Evolutionary conservation across 78 protist genomes (phyloP).

Genomic region (Tieghemostelium lacteum): DNA sequence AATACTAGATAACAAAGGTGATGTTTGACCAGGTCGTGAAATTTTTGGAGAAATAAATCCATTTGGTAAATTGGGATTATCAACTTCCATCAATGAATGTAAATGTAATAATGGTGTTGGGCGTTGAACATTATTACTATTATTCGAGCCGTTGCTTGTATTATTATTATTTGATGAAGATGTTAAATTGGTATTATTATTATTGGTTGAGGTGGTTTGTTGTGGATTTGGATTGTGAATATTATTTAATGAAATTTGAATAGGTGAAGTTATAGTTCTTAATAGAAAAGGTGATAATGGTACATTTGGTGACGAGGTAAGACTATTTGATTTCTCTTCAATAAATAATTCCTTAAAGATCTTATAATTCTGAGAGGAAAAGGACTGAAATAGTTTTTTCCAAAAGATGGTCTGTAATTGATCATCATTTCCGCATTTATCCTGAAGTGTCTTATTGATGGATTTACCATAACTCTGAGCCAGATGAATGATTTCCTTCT

Average conservation of each 20-base stretch:
- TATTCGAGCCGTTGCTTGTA: background rate
- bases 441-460: background rate
- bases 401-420: slow-evolving; percentile 15
- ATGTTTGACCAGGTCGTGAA: slow-evolving; percentile 3
- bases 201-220: no score
- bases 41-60: slow-evolving; percentile 51
- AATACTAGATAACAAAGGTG: slow-evolving; percentile 6
- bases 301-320: slow-evolving; percentile 49
- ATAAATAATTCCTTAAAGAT: slow-evolving; percentile 23
- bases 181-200: background rate
- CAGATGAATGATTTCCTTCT: slow-evolving; percentile 26
- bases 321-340: slow-evolving; percentile 12
- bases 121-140: background rate
- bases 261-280: slow-evolving; percentile 18
- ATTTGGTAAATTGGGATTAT: slow-evolving; percentile 11
- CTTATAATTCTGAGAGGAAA: slow-evolving; percentile 11
- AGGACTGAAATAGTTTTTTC: slow-evolving; percentile 25
- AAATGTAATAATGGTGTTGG: slow-evolving; percentile 4
- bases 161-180: background rate
- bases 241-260: background rate
- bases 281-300: slow-evolving; percentile 64
- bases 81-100: background rate
- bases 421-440: slow-evolving; percentile 13
- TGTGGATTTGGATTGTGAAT: no score
- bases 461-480: slow-evolving; percentile 32